A percentile compares a stretch with the other conserved stretches of the same genome.
These are phyloP conservation scores for Colletotrichum spinosum DNA, from an alignment of 2,329 filamentous ascomycete genomes.

Conservation along the genomic window DNA sequence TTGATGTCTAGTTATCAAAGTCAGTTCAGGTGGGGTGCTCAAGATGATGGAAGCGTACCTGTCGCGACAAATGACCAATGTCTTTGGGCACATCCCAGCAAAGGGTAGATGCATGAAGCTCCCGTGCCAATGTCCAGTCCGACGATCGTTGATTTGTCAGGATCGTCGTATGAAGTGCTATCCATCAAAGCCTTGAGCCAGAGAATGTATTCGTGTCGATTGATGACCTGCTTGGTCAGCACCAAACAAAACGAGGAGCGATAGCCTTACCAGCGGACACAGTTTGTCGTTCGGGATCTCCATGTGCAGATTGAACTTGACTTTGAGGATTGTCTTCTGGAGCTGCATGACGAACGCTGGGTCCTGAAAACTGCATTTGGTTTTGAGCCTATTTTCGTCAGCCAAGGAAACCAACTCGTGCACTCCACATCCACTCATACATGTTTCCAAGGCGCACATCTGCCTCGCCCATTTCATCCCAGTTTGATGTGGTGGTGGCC, in stretches of 20 bases:
- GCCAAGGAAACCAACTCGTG: no score
- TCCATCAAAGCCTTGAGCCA: conserved; percentile 90
- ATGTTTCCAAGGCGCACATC: no score
- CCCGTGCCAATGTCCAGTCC: conserved; percentile 93
- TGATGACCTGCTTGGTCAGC: conserved; percentile 59
- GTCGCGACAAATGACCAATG: conserved; percentile 82
- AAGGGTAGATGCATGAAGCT: conserved; percentile 90
- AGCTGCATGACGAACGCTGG: no score
- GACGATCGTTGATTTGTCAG: conserved; percentile 59
- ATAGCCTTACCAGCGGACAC: conserved; percentile 80
- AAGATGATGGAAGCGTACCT: conserved; percentile 43
- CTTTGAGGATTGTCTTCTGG: no score
- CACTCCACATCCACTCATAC: no score
- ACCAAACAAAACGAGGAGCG: background rate
- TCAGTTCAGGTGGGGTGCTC: background rate
- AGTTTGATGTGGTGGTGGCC: no score
- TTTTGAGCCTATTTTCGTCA: no score
- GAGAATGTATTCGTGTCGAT: conserved; percentile 87
- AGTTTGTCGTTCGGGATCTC: conserved; percentile 78
- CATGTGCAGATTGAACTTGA: conserved; percentile 32
- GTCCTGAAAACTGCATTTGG: no score
- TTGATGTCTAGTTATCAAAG: conserved; percentile 73
- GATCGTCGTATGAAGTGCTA: conserved; percentile 67
- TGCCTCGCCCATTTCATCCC: no score
- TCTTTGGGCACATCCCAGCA: conserved; percentile 79